Conservation (phyloP, 352 stramenopile species). For the Globisporangium radiosum region DNA sequence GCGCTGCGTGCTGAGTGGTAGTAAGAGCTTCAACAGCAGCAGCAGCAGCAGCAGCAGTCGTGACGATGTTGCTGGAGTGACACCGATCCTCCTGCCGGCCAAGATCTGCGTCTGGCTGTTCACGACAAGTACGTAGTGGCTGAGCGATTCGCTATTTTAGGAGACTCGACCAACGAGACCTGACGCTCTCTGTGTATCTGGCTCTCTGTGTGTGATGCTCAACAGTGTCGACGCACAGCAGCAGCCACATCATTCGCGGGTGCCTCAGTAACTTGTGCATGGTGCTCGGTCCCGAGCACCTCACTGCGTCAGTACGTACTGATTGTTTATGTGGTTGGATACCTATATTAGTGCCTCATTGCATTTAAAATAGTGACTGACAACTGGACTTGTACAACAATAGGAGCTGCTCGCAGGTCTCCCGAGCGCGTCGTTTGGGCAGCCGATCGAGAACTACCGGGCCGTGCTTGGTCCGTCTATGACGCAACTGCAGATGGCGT, state of each 20-base stretch:
- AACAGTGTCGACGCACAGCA: constrained; percentile 71
- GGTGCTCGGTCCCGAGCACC: constrained; percentile 11
- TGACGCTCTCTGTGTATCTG: constrained; percentile 4
- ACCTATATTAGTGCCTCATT: not conserved
- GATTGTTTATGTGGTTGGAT: constrained; percentile 4
- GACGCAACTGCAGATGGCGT: constrained; percentile 52
- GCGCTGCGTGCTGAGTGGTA: constrained; percentile 33
- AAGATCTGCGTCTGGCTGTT: constrained; percentile 77
- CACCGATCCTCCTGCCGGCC: constrained; percentile 25
- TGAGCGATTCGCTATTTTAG: no score
- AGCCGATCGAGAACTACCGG: constrained; percentile 46
- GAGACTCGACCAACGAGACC: no score
- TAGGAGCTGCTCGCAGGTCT: constrained; percentile 44
- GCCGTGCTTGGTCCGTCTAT: constrained; percentile 22
- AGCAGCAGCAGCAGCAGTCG: not conserved
- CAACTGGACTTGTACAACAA: not conserved
- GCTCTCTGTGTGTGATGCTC: not conserved
- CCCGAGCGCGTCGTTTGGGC: constrained; percentile 38
- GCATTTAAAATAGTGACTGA: no score
- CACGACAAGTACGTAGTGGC: constrained; percentile 48
- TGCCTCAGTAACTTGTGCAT: constrained; percentile 74
- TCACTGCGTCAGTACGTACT: constrained; percentile 5
- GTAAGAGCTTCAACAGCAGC: not conserved
- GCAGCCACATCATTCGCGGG: constrained; percentile 56
- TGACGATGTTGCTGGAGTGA: not conserved